A percentile compares a stretch with the other conserved stretches of the same genome.
These are phyloP conservation scores for Inonotus hispidus DNA, from an alignment of 1,284 basidiomycete genomes.

Conservation along the genomic window DNA sequence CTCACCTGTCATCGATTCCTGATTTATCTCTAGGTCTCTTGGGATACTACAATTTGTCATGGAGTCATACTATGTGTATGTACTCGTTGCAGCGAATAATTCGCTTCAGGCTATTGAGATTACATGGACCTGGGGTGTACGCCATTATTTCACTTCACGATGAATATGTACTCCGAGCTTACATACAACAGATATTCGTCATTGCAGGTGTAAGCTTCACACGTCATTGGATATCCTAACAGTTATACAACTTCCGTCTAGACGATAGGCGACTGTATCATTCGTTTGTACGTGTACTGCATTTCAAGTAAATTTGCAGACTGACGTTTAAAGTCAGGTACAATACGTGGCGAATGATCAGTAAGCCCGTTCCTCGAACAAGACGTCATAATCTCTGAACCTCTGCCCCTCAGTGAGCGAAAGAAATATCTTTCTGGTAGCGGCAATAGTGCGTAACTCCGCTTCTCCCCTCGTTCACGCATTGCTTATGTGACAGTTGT, in stretches of 20 bases:
- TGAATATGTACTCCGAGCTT: background rate
- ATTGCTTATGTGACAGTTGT: background rate
- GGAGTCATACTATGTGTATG: conserved; percentile 3
- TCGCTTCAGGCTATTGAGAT: background rate
- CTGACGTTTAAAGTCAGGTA: background rate
- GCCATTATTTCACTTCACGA: background rate
- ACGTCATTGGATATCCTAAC: background rate
- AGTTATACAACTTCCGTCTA: background rate
- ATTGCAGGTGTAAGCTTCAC: background rate
- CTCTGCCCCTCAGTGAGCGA: background rate
- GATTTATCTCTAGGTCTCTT: background rate
- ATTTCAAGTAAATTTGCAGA: background rate
- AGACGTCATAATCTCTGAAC: background rate
- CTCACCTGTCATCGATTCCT: background rate
- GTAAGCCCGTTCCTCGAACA: background rate
- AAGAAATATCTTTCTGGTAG: background rate
- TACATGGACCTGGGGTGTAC: background rate
- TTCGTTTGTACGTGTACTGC: background rate
- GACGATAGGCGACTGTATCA: background rate
- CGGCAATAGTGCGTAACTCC: background rate
- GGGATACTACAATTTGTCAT: conserved; percentile 13
- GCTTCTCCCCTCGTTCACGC: background rate
- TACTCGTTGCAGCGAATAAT: background rate
- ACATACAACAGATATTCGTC: background rate
- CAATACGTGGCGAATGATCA: background rate